phyloP scores from a whole-genome alignment of 441 rosid species.

The Erodium moschatum region DNA sequence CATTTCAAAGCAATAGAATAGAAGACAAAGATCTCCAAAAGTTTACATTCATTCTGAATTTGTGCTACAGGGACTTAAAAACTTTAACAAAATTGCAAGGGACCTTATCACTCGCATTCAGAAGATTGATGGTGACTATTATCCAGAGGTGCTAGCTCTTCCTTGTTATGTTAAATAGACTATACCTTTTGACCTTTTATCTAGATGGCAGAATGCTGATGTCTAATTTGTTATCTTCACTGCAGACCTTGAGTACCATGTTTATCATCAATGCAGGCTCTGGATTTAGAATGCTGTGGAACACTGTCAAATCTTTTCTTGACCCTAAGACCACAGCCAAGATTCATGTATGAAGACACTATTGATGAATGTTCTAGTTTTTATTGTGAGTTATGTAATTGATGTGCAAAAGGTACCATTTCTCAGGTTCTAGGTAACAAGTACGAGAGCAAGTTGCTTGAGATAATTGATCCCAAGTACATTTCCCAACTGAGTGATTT shows the following conservation, averaged over 20 bases:
- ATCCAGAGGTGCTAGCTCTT: slow-evolving; percentile 59
- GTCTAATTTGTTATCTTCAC: slow-evolving; percentile 15
- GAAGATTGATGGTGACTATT: slow-evolving; percentile 77
- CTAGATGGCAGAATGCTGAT: slow-evolving; percentile 10
- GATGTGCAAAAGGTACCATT: neutral
- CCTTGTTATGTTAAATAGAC: slow-evolving; percentile 3
- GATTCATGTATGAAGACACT: neutral
- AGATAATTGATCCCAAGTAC: slow-evolving; percentile 69
- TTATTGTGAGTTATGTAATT: neutral
- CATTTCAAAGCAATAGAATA: neutral
- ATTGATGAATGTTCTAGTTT: neutral
- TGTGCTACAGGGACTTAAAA: slow-evolving; percentile 60
- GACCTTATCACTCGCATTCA: slow-evolving; percentile 71
- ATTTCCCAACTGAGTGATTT: slow-evolving; percentile 9
- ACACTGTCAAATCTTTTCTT: neutral
- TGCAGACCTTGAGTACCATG: slow-evolving; percentile 1
- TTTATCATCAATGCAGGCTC: neutral
- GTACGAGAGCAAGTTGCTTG: slow-evolving; percentile 66
- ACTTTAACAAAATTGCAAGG: slow-evolving; percentile 74
- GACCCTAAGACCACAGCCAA: slow-evolving; percentile 2
- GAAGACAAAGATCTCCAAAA: neutral
- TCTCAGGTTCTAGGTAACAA: neutral
- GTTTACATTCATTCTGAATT: neutral
- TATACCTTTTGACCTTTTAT: neutral
- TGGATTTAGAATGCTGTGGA: neutral